Base-by-base conservation (phyloP, 192 early-diverging fungal genomes). In the Backusella westeae region DNA sequence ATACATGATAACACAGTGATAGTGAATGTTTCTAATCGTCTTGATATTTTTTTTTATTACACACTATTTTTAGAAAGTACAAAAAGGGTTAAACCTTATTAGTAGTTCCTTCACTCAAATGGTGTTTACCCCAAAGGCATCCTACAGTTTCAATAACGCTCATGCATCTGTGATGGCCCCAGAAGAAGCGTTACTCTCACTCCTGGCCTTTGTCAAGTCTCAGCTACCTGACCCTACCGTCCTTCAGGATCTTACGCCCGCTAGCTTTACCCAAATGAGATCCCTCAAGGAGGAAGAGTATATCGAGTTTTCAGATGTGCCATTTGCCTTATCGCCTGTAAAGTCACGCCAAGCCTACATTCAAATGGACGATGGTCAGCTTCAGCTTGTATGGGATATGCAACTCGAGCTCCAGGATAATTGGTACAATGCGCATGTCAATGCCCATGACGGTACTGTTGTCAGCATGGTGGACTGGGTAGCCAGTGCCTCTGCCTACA, bases 391-490 rank as follows among this genome's bases (percentile, higher is more conserved):
- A 14, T 98, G 95, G 91, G 94, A 95, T 68, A 76, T 96, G 14
- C 85, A 91, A 59, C 74, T 95, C 23, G 91, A 96, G 77, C 89
- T 94, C 84, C 80, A 88, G 63, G 87, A 91, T 69, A 90, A 96
- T 81, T 96, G 94, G 93, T 91, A 89, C 85, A 87, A 92, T 75
- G 92, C 86, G 4, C 91, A 92, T 36, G 86, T 95, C 6, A 82
- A 91, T 70, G 83, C 90, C 0, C 77, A 85, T 36, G 79, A 75
- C 17, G 92, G 93, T 23, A 80, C 89, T 19, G 84, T 96, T 6
- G 71, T 92, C 44, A 78, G 87, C n/a, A 80, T 98, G n/a, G 83
- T 94, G 34, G 95, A 96, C 86, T 98, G 95, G 95, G 92, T 94
- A 14, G 78, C 90, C 12, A 87, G 94, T 72, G 91, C 90, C 6